Conservation (phyloP, 1,139 yeast genomes). For the Candida gigantensis region DNA sequence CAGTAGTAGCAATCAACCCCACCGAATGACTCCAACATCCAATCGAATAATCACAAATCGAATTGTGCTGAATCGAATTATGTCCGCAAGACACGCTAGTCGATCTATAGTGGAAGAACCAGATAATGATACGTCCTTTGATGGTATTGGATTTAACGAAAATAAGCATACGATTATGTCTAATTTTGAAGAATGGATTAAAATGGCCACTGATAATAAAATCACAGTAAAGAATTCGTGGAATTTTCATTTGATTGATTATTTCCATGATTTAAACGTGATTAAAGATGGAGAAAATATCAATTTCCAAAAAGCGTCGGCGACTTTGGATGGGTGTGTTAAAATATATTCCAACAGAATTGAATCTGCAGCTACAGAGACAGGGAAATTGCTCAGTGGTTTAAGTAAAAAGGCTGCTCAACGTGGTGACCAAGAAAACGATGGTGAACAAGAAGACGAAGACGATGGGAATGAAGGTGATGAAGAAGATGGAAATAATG, state of each 20-base stretch:
- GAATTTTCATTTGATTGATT: constrained; percentile 89
- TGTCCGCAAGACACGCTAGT: constrained; percentile 23
- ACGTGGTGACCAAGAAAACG: constrained; percentile 19
- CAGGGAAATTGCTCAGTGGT: constrained; percentile 84
- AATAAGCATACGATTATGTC: constrained; percentile 47
- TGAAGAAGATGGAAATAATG: constrained; percentile 18
- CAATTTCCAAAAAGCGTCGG: constrained; percentile 44
- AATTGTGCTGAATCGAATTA: constrained; percentile 13
- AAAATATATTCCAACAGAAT: constrained; percentile 58
- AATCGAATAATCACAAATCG: constrained; percentile 10
- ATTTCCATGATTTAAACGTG: constrained; percentile 57
- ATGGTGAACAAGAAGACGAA: constrained; percentile 19
- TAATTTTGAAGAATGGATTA: constrained; percentile 90
- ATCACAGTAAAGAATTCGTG: constrained; percentile 61
- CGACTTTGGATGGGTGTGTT: constrained; percentile 43
- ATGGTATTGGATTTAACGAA: constrained; percentile 45
- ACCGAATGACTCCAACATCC: constrained; percentile 4
- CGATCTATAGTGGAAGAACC: constrained; percentile 13
- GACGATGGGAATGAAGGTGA: constrained; percentile 17
- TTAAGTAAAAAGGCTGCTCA: constrained; percentile 37
- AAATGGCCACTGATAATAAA: constrained; percentile 84
- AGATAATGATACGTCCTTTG: constrained; percentile 21
- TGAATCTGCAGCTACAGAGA: constrained; percentile 89
- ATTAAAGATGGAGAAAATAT: constrained; percentile 45
- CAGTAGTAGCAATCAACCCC: not conserved